Evolutionary conservation across 2,329 filamentous ascomycete species (phyloP), one percentile per base, ranked within the genome.

Genomic region (Hirsutella minnesotensis): DNA sequence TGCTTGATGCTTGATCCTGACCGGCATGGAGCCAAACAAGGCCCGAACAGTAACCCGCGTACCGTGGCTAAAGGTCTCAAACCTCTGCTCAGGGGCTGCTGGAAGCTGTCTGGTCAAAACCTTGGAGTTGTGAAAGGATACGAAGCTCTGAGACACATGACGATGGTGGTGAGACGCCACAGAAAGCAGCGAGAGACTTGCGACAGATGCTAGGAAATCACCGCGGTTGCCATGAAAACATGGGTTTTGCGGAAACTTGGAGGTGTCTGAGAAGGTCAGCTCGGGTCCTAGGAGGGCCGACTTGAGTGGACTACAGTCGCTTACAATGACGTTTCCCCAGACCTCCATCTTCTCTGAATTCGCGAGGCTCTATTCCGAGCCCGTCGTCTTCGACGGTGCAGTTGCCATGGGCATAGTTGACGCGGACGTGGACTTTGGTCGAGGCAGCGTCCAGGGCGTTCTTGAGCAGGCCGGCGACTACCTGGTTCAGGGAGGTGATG

Each of bases 331-430:
- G 65, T 61, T 80, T 86, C 20, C 79, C 83, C 16, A 95, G 66
- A 0, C 84, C 82, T 4, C 87, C 87, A 38, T 64, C 59, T 3
- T 75, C 66, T n/a, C 56, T 55, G 52, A 96, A 95, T 51, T 95
- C 89, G 2, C 60, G 55, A 1, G 83, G 76, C 2, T 68, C 58
- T 38, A 98, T 94, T 0, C 92, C 92, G 15, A 67, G 44, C 1
- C 92, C 92, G 62, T 96, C 75, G 57, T 98, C 92, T 55, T 94
- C 84, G 5, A 95, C 74, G 0, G 72, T 70, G 60, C 89, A 95
- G 51, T 75, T 78, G 5, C 88, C 90, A 20, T 81, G 79, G 42
- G 64, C 60, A 56, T 86, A 87, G 62, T 95, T 84, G 19, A 95
- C 67, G 1, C 71, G 73, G 43, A 94, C 68, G 42, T 75, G 75